A percentile compares a stretch with the other conserved stretches of the same genome.
These are phyloP conservation scores for Diaporthe destruens DNA, from an alignment of 2,329 filamentous ascomycete species.

Conservation along the genomic window DNA sequence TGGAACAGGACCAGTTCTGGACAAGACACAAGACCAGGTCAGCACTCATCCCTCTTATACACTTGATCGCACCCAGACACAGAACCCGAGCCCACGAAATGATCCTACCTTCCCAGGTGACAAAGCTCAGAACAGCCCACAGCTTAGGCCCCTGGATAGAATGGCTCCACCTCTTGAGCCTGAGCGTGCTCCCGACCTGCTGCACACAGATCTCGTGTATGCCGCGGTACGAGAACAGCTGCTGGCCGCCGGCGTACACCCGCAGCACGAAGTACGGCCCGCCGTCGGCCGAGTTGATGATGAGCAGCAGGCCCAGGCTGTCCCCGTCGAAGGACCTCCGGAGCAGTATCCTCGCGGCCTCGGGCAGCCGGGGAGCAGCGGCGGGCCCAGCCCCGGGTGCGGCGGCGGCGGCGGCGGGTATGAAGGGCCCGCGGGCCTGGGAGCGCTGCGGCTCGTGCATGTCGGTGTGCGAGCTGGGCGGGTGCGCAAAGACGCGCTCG, in stretches of 20 bases:
- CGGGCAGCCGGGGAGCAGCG: constrained; percentile 55
- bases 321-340: constrained; percentile 71
- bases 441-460: constrained; percentile 30
- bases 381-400: constrained; percentile 47
- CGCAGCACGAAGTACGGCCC: constrained; percentile 63
- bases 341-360: constrained; percentile 65
- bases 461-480: constrained; percentile 60
- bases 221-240: constrained; percentile 63
- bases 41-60: background rate
- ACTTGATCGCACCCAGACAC: no score
- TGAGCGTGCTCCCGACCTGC: constrained; percentile 62
- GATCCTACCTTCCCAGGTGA: constrained; percentile 69
- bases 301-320: constrained; percentile 65
- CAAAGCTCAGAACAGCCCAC: constrained; percentile 69
- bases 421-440: constrained; percentile 53
- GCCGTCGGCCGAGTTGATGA: constrained; percentile 58
- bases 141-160: constrained; percentile 58
- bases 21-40: constrained; percentile 37
- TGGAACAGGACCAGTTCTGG: constrained; percentile 72
- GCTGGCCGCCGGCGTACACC: constrained; percentile 53
- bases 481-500: constrained; percentile 69
- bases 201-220: constrained; percentile 67
- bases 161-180: constrained; percentile 65
- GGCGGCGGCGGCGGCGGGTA: constrained; percentile 57
- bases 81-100: no score